Evolutionary conservation across 306 rosid species (phyloP).

Genomic region (Delonix regia): DNA sequence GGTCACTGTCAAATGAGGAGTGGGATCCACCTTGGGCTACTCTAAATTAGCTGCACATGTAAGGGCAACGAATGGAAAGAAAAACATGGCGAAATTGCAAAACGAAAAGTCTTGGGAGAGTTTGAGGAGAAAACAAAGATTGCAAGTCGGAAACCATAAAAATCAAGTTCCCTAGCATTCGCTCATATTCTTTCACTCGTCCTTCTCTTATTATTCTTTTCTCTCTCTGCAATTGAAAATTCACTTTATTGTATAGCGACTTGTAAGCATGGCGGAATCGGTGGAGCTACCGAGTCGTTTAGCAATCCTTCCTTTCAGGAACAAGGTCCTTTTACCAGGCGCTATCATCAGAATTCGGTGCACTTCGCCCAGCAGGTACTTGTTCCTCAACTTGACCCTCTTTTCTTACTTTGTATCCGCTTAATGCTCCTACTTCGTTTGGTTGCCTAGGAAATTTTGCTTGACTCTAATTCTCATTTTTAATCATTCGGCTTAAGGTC

Average conservation of each 20-base stretch:
- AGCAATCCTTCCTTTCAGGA: conserved; percentile 95
- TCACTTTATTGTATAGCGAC: conserved; percentile 12
- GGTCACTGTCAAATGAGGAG: not conserved
- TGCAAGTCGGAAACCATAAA: not conserved
- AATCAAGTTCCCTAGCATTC: not conserved
- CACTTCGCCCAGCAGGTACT: conserved; percentile 92
- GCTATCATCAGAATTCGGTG: conserved; percentile 97
- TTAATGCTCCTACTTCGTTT: not conserved
- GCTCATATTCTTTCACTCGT: not conserved
- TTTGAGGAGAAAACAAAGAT: not conserved
- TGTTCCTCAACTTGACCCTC: not conserved
- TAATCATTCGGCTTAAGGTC: not conserved
- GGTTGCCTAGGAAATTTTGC: conserved; percentile 4
- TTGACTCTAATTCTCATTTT: not conserved
- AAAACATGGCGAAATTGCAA: not conserved
- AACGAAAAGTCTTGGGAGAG: not conserved
- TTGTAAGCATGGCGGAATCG: conserved; percentile 73
- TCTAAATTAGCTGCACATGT: not conserved
- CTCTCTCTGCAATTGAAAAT: conserved; percentile 18
- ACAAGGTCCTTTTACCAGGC: conserved; percentile 96
- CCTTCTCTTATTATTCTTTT: not conserved
- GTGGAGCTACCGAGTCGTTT: conserved; percentile 91
- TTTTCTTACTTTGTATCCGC: not conserved
- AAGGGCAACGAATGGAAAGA: too few relatives aligned
- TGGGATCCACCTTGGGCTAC: not conserved